phyloP scores from a whole-genome alignment of 2,329 filamentous ascomycete species.

The Claviceps sp. region DNA sequence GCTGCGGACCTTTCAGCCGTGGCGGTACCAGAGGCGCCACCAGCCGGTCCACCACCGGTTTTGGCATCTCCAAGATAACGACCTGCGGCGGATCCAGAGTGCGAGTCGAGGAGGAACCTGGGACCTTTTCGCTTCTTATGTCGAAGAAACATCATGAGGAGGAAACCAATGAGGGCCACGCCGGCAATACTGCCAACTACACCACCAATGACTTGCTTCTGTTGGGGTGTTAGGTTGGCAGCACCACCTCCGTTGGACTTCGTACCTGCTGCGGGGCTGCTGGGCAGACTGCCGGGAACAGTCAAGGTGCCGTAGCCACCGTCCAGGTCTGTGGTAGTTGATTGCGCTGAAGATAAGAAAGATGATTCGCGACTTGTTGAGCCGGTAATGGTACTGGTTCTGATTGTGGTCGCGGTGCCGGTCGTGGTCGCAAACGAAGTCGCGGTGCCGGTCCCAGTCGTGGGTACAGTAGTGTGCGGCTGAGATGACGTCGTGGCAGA shows the following conservation, averaged over 20 bases:
- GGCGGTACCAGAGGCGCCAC: slow-evolving; percentile 7
- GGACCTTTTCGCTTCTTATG: slow-evolving; percentile 39
- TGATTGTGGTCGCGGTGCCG: not conserved
- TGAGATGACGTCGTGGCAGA: not conserved
- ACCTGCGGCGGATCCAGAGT: slow-evolving; percentile 13
- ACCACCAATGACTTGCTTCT: slow-evolving; percentile 37
- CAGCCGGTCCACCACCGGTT: slow-evolving; percentile 12
- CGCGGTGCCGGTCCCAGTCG: not conserved
- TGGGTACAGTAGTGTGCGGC: not conserved
- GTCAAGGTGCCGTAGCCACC: slow-evolving; percentile 1
- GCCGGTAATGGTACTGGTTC: not conserved
- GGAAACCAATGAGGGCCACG: slow-evolving; percentile 39
- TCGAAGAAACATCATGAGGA: slow-evolving; percentile 38
- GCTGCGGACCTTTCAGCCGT: slow-evolving; percentile 34
- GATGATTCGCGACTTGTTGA: not conserved
- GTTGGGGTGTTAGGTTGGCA: slow-evolving; percentile 16
- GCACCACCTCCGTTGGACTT: slow-evolving; percentile 6
- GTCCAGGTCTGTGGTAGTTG: not conserved
- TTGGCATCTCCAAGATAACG: slow-evolving; percentile 3
- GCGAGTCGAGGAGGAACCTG: slow-evolving; percentile 28
- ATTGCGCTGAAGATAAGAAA: not conserved
- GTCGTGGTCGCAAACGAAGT: not conserved
- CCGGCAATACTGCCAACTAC: slow-evolving; percentile 46
- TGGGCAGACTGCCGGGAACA: not conserved
- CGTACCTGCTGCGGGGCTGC: not conserved